Percentiles rank a stretch among this genome's conserved stretches.
Evolutionary conservation across 768 basidiomycete species (phyloP).

Genomic region (Lyophyllum shimeji): DNA sequence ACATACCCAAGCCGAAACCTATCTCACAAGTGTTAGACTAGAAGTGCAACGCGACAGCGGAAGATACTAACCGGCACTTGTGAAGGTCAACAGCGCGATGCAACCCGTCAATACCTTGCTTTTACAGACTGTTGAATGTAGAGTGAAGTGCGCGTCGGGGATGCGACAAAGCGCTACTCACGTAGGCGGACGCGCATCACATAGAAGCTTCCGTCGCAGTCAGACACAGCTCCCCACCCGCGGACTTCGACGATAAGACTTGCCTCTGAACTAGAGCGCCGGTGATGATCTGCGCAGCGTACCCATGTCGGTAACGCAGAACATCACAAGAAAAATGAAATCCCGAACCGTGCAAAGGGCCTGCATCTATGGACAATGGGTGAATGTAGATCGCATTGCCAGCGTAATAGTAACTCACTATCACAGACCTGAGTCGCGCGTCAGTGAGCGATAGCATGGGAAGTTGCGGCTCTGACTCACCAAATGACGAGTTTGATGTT

Average conservation of each 20-base stretch:
- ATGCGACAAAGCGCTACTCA: conserved; percentile 22
- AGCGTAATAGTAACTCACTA: conserved; percentile 26
- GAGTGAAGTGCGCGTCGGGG: background rate
- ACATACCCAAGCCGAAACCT: conserved; percentile 29
- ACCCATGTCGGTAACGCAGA: background rate
- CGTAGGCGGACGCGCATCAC: conserved; percentile 46
- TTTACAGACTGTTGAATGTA: conserved; percentile 35
- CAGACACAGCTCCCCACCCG: background rate
- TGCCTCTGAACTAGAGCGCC: conserved; percentile 53
- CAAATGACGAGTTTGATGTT: conserved; percentile 25
- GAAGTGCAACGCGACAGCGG: background rate
- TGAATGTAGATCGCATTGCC: too few species aligned
- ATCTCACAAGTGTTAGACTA: background rate
- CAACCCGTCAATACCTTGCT: conserved; percentile 31
- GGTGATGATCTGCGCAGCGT: conserved; percentile 41
- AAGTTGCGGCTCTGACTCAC: conserved; percentile 14
- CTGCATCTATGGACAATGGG: conserved; percentile 33
- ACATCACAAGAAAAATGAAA: too few species aligned
- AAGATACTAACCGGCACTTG: conserved; percentile 27
- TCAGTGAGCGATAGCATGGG: background rate
- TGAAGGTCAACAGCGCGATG: conserved; percentile 31
- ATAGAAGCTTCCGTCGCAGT: conserved; percentile 38
- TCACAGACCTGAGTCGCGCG: conserved; percentile 32
- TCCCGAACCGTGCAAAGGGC: conserved; percentile 42
- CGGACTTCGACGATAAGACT: conserved; percentile 6